Percentiles rank a stretch among this genome's conserved stretches.
Evolutionary conservation across 1,139 yeast genomes (phyloP).

Genomic region (Saccharomyces hybrid): DNA sequence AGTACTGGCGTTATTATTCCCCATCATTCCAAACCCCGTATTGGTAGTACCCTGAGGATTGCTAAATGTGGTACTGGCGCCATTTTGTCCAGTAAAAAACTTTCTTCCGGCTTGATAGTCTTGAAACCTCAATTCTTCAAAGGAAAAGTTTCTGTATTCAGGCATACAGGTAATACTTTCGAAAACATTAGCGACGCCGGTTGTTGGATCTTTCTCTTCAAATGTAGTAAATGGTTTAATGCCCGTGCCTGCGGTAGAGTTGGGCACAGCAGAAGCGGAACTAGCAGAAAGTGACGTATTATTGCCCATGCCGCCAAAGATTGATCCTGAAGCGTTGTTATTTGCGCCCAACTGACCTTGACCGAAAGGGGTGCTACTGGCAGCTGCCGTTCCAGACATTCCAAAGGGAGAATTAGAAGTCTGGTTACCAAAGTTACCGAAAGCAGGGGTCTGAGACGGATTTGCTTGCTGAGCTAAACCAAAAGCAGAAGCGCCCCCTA

Average conservation of each 20-base stretch:
- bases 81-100: slow-evolving; percentile 13
- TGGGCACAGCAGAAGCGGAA: slow-evolving; percentile 19
- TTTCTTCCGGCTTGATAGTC: slow-evolving; percentile 77
- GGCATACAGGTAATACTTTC: slow-evolving; percentile 86
- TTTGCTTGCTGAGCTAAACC: not conserved
- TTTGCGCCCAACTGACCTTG: slow-evolving; percentile 3
- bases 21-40: slow-evolving; percentile 17
- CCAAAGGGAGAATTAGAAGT: slow-evolving; percentile 25
- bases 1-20: slow-evolving; percentile 14
- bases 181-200: slow-evolving; percentile 50
- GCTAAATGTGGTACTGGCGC: slow-evolving; percentile 24
- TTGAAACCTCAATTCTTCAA: slow-evolving; percentile 82
- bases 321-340: slow-evolving; percentile 6
- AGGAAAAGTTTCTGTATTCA: slow-evolving; percentile 70
- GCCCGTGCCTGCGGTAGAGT: slow-evolving; percentile 54
- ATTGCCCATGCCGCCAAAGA: slow-evolving; percentile 9
- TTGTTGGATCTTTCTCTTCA: slow-evolving; percentile 65
- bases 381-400: not conserved
- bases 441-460: not conserved
- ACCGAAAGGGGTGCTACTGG: not conserved
- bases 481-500: not conserved
- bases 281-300: slow-evolving; percentile 27
- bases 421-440: slow-evolving; percentile 32
- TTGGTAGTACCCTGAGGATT: slow-evolving; percentile 29
- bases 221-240: slow-evolving; percentile 57